Conservation (phyloP, 768 basidiomycete species). For the Leccinellum luteum region DNA sequence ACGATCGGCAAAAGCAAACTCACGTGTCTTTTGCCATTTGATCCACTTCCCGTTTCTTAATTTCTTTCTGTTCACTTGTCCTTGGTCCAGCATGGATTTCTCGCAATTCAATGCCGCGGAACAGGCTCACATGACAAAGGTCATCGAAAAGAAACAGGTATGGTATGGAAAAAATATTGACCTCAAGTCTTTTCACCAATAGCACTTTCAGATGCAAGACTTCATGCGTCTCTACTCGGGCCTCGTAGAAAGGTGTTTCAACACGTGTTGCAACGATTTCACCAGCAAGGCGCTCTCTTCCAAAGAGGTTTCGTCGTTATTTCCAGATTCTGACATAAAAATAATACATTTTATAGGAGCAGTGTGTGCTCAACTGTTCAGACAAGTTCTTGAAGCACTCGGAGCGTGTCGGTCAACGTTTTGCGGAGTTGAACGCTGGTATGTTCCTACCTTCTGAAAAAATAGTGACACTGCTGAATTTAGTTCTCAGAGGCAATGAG, state of each 20-base stretch:
- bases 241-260: slow-evolving; percentile 96
- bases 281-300: slow-evolving; percentile 90
- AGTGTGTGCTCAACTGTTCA: slow-evolving; percentile 89
- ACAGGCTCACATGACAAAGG: slow-evolving; percentile 92
- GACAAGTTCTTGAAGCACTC: slow-evolving; percentile 99
- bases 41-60: not conserved
- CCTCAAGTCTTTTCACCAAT: not conserved
- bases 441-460: slow-evolving; percentile 27
- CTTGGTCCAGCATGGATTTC: slow-evolving; percentile 70
- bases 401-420: slow-evolving; percentile 87
- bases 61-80: not conserved
- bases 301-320: slow-evolving; percentile 68
- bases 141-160: slow-evolving; percentile 98
- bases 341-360: slow-evolving; percentile 53
- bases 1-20: slow-evolving; percentile 5
- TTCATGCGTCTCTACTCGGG: slow-evolving; percentile 93
- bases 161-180: slow-evolving; percentile 32
- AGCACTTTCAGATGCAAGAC: slow-evolving; percentile 83
- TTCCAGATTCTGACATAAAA: slow-evolving; percentile 1
- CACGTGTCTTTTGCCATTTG: slow-evolving; percentile 6
- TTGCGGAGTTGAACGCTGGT: slow-evolving; percentile 93
- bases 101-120: slow-evolving; percentile 86
- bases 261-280: slow-evolving; percentile 92
- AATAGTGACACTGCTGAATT: not conserved
- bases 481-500: slow-evolving; percentile 32